phyloP scores from a whole-genome alignment of 1,284 basidiomycete genomes.

The Ceratorhiza oryzae-sativae region DNA sequence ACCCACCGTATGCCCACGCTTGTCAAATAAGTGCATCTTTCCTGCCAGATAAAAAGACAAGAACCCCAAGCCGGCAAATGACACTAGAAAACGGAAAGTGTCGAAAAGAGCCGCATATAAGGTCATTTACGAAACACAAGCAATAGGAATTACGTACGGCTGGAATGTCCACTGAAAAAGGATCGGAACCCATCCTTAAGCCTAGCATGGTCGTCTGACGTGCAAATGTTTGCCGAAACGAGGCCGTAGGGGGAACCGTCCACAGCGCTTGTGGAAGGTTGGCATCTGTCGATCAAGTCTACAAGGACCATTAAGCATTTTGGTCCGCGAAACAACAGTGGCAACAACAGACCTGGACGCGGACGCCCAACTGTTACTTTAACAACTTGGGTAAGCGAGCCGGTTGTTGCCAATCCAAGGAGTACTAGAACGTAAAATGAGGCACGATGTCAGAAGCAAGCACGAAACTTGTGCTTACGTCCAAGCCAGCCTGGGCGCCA shows the following conservation, averaged over 20 bases:
- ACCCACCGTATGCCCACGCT: slow-evolving; percentile 67
- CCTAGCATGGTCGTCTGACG: slow-evolving; percentile 64
- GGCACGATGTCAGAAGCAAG: slow-evolving; percentile 36
- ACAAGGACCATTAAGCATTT: too few relatives aligned
- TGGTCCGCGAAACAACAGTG: too few relatives aligned
- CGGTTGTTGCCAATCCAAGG: slow-evolving; percentile 76
- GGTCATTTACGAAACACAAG: background rate
- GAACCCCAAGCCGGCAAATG: slow-evolving; percentile 93
- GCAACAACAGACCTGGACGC: slow-evolving; percentile 65
- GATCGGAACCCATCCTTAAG: slow-evolving; percentile 89
- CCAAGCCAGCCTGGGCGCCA: slow-evolving; percentile 64
- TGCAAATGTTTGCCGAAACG: slow-evolving; percentile 80
- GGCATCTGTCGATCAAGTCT: slow-evolving; percentile 72
- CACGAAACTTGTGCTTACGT: slow-evolving; percentile 55
- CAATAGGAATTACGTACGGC: slow-evolving; percentile 59
- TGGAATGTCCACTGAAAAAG: slow-evolving; percentile 93
- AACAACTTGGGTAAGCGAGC: slow-evolving; percentile 81
- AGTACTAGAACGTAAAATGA: slow-evolving; percentile 60
- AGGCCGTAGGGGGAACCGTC: slow-evolving; percentile 77
- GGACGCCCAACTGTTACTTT: slow-evolving; percentile 88
- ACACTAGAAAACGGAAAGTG: slow-evolving; percentile 59
- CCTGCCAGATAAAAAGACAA: slow-evolving; percentile 88
- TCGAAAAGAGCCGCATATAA: slow-evolving; percentile 15
- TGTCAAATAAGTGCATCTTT: slow-evolving; percentile 91
- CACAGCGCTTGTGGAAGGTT: slow-evolving; percentile 67